phyloP scores from a whole-genome alignment of 441 rosid species.

The Geranium incanum region DNA sequence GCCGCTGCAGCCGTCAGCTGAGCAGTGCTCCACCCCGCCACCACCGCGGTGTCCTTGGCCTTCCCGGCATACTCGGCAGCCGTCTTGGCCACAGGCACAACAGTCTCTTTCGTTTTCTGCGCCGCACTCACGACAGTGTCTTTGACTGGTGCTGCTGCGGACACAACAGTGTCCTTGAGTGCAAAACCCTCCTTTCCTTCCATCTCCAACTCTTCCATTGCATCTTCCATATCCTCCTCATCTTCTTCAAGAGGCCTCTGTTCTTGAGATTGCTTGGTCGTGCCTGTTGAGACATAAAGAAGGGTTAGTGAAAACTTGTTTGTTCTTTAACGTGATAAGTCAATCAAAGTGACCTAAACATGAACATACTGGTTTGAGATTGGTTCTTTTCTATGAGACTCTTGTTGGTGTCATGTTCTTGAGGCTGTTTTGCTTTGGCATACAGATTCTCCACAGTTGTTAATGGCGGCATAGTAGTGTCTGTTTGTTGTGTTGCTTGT shows the following conservation, averaged over 20 bases:
- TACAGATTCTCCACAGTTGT: neutral
- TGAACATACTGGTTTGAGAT: neutral
- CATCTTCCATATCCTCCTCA: neutral
- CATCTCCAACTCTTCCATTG: neutral
- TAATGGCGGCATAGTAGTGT: neutral
- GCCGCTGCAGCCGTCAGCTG: neutral
- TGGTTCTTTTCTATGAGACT: neutral
- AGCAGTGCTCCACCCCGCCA: conserved; percentile 4
- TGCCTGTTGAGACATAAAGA: neutral
- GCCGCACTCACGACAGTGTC: neutral
- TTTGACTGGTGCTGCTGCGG: neutral
- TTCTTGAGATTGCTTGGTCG: neutral
- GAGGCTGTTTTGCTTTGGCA: neutral
- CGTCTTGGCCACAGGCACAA: neutral
- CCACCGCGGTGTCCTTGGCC: neutral
- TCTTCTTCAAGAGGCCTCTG: neutral
- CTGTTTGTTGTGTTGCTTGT: too few relatives aligned
- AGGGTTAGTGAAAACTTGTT: neutral
- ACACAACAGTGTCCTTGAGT: neutral
- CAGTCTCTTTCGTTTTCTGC: neutral
- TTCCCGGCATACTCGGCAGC: neutral
- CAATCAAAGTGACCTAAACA: neutral
- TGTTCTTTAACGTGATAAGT: neutral
- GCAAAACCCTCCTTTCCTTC: neutral
- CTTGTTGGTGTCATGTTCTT: conserved; percentile 1